These are phyloP conservation scores for Microdochium nivale DNA, from an alignment of 2,329 filamentous ascomycete genomes.

Conservation along the genomic window DNA sequence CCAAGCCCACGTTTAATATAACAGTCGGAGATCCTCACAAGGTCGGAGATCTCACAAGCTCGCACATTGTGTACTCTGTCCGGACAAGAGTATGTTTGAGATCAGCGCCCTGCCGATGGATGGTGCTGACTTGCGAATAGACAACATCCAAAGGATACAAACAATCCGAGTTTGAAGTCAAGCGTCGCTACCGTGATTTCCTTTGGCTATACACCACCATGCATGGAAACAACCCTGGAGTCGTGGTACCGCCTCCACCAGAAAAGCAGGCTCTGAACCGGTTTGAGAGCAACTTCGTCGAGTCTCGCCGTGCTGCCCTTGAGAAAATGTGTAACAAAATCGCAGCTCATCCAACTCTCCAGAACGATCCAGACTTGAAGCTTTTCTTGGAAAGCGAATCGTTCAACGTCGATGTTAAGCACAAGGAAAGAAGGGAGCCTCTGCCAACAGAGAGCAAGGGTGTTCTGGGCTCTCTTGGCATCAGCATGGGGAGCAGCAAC, in stretches of 20 bases:
- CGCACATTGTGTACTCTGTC: conserved; percentile 96
- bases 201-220: conserved; percentile 95
- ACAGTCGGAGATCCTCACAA: conserved; percentile 94
- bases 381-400: conserved; percentile 94
- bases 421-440: conserved; percentile 88
- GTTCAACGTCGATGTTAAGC: conserved; percentile 94
- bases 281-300: conserved; percentile 95
- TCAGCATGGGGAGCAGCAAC: conserved; percentile 64
- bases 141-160: conserved; percentile 95
- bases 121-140: conserved; percentile 31
- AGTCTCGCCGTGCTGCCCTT: conserved; percentile 79
- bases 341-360: conserved; percentile 78
- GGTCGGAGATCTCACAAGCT: conserved; percentile 92
- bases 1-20: conserved; percentile 86
- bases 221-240: conserved; percentile 88
- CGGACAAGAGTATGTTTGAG: conserved; percentile 64
- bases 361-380: conserved; percentile 90
- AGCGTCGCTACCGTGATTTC: conserved; percentile 90
- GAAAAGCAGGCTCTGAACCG: conserved; percentile 97
- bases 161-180: conserved; percentile 86
- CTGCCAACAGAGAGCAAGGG: conserved; percentile 86
- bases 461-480: conserved; percentile 76
- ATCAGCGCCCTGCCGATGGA: neutral
- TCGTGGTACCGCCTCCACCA: conserved; percentile 90
- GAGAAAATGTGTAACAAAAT: conserved; percentile 99